Percentiles rank a stretch among this genome's conserved stretches.
phyloP scores from a whole-genome alignment of 2,329 filamentous ascomycete species.

The Nigrospora osmanthi region DNA sequence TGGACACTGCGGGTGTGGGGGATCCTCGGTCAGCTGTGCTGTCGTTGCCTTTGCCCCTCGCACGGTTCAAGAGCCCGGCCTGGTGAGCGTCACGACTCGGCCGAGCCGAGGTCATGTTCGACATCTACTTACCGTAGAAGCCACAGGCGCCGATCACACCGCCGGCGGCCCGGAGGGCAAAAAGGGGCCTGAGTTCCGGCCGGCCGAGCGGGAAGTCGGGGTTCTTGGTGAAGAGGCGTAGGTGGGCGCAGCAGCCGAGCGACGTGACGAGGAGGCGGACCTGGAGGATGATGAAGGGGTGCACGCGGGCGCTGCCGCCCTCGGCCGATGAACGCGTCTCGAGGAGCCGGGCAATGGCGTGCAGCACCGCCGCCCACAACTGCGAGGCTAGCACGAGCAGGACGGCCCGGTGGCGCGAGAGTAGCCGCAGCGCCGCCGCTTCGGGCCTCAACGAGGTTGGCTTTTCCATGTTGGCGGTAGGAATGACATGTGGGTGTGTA shows the following conservation, averaged over 20 bases:
- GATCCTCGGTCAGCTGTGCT: no score
- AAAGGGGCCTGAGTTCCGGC: background rate
- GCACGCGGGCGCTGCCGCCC: background rate
- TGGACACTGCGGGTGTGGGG: background rate
- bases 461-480: background rate
- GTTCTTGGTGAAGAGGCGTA: background rate
- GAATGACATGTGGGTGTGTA: no score
- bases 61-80: no score
- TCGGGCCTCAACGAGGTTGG: background rate
- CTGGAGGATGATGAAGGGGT: constrained; percentile 1
- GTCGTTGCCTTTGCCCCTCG: no score
- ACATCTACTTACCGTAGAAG: background rate
- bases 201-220: background rate
- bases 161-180: background rate
- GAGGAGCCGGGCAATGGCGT: background rate
- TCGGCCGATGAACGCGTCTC: background rate
- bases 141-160: background rate
- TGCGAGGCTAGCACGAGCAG: background rate
- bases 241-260: background rate
- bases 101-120: no score
- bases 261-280: background rate
- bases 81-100: no score
- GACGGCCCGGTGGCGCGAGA: background rate
- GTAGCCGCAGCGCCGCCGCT: no score
- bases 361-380: background rate